Base-by-base conservation (phyloP, 2,329 filamentous ascomycete genomes). In the Pseudogymnoascus sp. region DNA sequence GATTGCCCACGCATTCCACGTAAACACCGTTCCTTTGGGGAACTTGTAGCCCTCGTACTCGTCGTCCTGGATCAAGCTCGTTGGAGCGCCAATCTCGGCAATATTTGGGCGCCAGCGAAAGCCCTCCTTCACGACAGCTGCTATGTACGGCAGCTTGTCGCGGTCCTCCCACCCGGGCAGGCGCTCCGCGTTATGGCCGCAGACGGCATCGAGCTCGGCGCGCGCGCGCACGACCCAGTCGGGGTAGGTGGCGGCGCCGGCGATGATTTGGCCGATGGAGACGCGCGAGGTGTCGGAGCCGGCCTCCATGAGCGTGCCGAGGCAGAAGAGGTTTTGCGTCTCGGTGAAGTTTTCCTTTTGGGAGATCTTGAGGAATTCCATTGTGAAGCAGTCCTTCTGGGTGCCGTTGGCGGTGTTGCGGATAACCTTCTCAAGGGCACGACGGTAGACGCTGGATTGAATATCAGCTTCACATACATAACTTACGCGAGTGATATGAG, bases 41-140 rank as follows among this genome's bases (percentile, higher is more conserved):
- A 80, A 77, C 38, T 69, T 70, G 65, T 77, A 79, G 6, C 76
- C 77, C 25, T 77, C 75, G 67, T 79, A 80, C 64, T 78, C 76
- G 63, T 79, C 73, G 56, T 80, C 78, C 59, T 76, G 70, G 31
- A 74, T 74, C 4, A 53, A 74, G 72, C 65, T 77, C 77, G 31
- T 74, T 63, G 67, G 77, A 63, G 72, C 72, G 8, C 70, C 68
- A n/a, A 70, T 68, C 10, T 73, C 53, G 7, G 73, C 69, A 5
- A 79, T 73, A 18, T 76, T 75, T 1, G 77, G 77, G 6, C 75
- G 70, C 78, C 79, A 80, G 10, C 79, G 72, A 60, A 80, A 68
- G 0, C 75, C 73, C 67, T 82, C 79, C 65, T 80, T 79, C 44
- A 77, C 74, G 33, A 76, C 73, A 1, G 78, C 78, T 23, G 75